Base-by-base conservation (phyloP, 2,329 filamentous ascomycete genomes). In the Sordariomycetes sp. region DNA sequence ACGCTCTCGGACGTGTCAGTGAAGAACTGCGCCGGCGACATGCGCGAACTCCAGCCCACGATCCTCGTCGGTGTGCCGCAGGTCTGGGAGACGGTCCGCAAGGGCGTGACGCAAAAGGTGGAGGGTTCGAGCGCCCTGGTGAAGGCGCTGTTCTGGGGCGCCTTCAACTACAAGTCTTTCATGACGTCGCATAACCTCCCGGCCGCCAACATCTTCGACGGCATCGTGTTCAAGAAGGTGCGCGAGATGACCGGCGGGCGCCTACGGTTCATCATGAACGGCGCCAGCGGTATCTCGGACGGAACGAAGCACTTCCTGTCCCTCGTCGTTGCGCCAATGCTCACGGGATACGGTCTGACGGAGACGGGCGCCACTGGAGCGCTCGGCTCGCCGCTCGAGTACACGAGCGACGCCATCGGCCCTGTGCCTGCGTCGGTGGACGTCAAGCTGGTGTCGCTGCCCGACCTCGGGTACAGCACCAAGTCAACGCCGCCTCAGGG, bases 1-100 rank as follows among this genome's bases (percentile, higher is more conserved):
- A 97, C 94, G 0, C 79, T 99, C 58, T 89, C 92, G 8, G 93
- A 97, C 69, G 74, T 77, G 3, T 95, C 89, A 22, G 88, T 96
- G 73, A 86, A 87, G 64, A 94, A 97, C 72, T 97, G 89, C 76
- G 84, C 86, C 64, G 93, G 94, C 65, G 94, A 99, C 66, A 96
- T 99, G 74, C 88, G 89, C 61, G 92, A 97, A 68, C 88, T 97
- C 69, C 82, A 82, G 65, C 94, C 94, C 1, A 95, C 91, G 1
- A 82, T 97, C 68, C 82, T 99, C 69, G 88, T 97, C 46, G 94
- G 94, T 70, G 94, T 99, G 3, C 94, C 94, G 1, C 92, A 95
- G 60, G 88, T 99, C 35, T 99, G 93, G 92, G 94, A 99, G 75
- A 92, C 90, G 1, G 88, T 99, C 66, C 93, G 91, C 78, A 99